Evolutionary conservation across 2,329 filamentous ascomycete genomes (phyloP).

Genomic region (Monilinia fructigena): DNA sequence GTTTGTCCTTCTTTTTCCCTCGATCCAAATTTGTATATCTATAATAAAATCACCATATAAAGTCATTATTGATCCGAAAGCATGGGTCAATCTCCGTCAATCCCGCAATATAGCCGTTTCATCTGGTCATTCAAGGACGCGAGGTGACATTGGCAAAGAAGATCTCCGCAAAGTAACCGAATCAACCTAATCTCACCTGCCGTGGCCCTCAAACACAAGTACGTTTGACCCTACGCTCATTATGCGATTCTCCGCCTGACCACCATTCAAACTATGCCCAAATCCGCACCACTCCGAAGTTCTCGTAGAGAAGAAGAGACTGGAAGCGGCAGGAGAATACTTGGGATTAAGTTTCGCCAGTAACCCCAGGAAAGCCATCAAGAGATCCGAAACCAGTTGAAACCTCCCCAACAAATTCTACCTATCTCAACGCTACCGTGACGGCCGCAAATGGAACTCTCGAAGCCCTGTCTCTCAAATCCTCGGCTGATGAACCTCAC

Average conservation of each 20-base stretch:
- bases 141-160: conserved; percentile 58
- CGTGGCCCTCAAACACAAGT: conserved; percentile 78
- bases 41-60: too few species aligned
- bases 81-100: conserved; percentile 62
- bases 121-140: conserved; percentile 72
- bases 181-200: conserved; percentile 79
- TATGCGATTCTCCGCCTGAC: conserved; percentile 74
- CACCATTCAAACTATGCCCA: conserved; percentile 73
- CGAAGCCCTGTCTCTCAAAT: too few species aligned
- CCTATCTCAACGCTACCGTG: conserved; percentile 66
- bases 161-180: conserved; percentile 62
- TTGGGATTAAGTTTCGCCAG: conserved; percentile 75
- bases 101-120: conserved; percentile 68
- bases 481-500: too few species aligned
- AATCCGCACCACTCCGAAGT: conserved; percentile 48
- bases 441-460: conserved; percentile 45
- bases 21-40: too few species aligned
- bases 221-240: conserved; percentile 76
- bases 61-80: too few species aligned
- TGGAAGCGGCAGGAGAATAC: conserved; percentile 70
- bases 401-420: conserved; percentile 83
- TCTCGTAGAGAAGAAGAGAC: conserved; percentile 27
- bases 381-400: conserved; percentile 69
- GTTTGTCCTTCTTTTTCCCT: conserved; percentile 20
- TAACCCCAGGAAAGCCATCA: conserved; percentile 76